Percentiles rank a stretch among this genome's conserved stretches.
Evolutionary conservation across 2,329 filamentous ascomycete genomes (phyloP).

Genomic region (Colletotrichum incanum): DNA sequence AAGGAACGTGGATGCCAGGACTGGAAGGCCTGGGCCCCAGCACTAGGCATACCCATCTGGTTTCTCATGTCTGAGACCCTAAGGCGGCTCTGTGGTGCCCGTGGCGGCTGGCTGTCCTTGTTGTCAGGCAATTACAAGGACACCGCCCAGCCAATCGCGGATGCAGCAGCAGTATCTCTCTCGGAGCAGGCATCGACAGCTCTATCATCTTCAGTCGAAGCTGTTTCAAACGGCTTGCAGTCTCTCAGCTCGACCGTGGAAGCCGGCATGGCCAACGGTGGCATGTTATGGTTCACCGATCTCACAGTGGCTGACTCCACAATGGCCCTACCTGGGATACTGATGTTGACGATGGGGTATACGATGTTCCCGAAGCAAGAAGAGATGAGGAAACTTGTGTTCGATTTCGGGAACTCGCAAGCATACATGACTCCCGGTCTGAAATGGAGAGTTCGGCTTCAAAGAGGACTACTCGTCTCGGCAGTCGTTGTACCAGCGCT

Average conservation of each 20-base stretch:
- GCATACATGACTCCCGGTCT: background rate
- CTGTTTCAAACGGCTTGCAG: constrained; percentile 42
- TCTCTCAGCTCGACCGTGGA: constrained; percentile 50
- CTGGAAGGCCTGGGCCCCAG: constrained; percentile 61
- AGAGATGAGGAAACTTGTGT: constrained; percentile 12
- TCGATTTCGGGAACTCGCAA: constrained; percentile 2
- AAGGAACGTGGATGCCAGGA: constrained; percentile 60
- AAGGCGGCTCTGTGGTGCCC: constrained; percentile 62
- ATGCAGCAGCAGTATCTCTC: constrained; percentile 16
- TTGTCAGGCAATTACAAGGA: constrained; percentile 11
- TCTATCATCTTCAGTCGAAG: constrained; percentile 41
- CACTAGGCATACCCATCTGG: constrained; percentile 65
- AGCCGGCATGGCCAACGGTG: constrained; percentile 61
- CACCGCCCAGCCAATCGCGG: background rate
- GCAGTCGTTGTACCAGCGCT: constrained; percentile 51
- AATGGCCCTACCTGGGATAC: constrained; percentile 59
- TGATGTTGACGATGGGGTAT: constrained; percentile 22
- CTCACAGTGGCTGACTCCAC: constrained; percentile 68
- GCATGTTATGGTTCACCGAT: constrained; percentile 71
- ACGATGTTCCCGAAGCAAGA: constrained; percentile 7
- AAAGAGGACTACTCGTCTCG: constrained; percentile 17
- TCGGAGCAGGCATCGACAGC: constrained; percentile 25
- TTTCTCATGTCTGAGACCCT: constrained; percentile 66
- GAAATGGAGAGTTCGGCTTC: constrained; percentile 30
- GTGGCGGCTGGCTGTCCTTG: constrained; percentile 53